A percentile compares a stretch with the other conserved stretches of the same genome.
Evolutionary conservation across 2,329 filamentous ascomycete species (phyloP).

Genomic region (Oidium heveae): DNA sequence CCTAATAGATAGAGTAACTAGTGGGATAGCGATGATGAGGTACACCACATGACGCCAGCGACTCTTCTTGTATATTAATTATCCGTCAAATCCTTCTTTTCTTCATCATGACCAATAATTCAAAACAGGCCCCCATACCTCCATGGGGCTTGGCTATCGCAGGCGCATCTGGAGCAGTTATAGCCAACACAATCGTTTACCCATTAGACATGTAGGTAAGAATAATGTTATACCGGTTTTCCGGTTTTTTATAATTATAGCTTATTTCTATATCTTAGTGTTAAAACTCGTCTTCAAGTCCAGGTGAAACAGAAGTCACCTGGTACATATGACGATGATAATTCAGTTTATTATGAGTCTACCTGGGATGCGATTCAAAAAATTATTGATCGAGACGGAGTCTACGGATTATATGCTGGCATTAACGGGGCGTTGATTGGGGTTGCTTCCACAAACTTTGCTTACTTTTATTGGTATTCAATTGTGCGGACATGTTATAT

Average conservation of each 20-base stretch:
- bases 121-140: slow-evolving; percentile 28
- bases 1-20: too few relatives aligned
- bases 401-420: slow-evolving; percentile 65
- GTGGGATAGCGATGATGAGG: too few relatives aligned
- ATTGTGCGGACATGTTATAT: slow-evolving; percentile 63
- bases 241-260: neutral
- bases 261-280: slow-evolving; percentile 23
- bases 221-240: neutral
- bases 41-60: too few relatives aligned
- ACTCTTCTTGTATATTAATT: too few relatives aligned
- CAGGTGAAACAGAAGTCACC: slow-evolving; percentile 46
- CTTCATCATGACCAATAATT: slow-evolving; percentile 10
- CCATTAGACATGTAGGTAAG: slow-evolving; percentile 71
- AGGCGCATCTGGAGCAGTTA: slow-evolving; percentile 73
- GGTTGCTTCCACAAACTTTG: slow-evolving; percentile 93
- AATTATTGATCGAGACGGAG: slow-evolving; percentile 58
- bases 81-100: neutral
- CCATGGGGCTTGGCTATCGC: slow-evolving; percentile 87
- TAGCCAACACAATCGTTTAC: slow-evolving; percentile 89
- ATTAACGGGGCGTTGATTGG: slow-evolving; percentile 70
- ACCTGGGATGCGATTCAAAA: slow-evolving; percentile 72
- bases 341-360: slow-evolving; percentile 54
- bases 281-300: slow-evolving; percentile 90
- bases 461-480: slow-evolving; percentile 99
- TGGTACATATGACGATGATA: slow-evolving; percentile 17